phyloP scores from a whole-genome alignment of 2,329 filamentous ascomycete genomes.

The Fusarium sp. region DNA sequence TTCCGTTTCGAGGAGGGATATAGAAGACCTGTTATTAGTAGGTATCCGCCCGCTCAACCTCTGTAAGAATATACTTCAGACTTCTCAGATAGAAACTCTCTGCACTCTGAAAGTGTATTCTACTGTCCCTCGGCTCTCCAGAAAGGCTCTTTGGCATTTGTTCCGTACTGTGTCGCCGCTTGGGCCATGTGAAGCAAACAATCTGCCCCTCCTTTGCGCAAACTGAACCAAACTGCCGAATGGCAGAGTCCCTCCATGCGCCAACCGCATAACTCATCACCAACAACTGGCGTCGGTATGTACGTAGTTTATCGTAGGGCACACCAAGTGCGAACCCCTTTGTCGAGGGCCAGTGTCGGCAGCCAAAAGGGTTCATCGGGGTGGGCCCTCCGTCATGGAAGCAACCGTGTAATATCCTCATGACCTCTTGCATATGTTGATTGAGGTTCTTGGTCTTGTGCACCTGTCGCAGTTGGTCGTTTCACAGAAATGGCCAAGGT shows the following conservation, averaged over 20 bases:
- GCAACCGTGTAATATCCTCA: conserved; percentile 27
- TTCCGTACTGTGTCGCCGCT: conserved; percentile 20
- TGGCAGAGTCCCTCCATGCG: conserved; percentile 28
- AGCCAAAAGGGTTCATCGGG: conserved; percentile 13
- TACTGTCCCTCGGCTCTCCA: conserved; percentile 11
- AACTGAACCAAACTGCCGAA: conserved; percentile 35
- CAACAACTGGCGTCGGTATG: conserved; percentile 35
- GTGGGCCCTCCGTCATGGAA: conserved; percentile 24
- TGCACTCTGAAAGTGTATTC: conserved; percentile 1
- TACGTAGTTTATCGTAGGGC: conserved; percentile 20
- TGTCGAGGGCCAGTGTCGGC: conserved; percentile 2
- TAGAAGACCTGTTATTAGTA: conserved; percentile 6
- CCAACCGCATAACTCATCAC: conserved; percentile 37
- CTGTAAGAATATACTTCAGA: not conserved
- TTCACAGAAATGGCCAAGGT: conserved; percentile 31
- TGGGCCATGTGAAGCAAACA: conserved; percentile 31
- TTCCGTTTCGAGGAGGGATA: conserved; percentile 15
- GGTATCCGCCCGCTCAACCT: not conserved
- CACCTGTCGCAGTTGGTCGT: conserved; percentile 26
- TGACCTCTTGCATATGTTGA: conserved; percentile 28
- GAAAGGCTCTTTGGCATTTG: conserved; percentile 6
- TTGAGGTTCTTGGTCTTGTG: conserved; percentile 13
- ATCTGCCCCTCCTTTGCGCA: conserved; percentile 15
- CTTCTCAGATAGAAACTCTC: conserved; percentile 4
- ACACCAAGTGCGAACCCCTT: conserved; percentile 13